phyloP scores from a whole-genome alignment of 2,329 filamentous ascomycete species.

The Epichloe hybrida region DNA sequence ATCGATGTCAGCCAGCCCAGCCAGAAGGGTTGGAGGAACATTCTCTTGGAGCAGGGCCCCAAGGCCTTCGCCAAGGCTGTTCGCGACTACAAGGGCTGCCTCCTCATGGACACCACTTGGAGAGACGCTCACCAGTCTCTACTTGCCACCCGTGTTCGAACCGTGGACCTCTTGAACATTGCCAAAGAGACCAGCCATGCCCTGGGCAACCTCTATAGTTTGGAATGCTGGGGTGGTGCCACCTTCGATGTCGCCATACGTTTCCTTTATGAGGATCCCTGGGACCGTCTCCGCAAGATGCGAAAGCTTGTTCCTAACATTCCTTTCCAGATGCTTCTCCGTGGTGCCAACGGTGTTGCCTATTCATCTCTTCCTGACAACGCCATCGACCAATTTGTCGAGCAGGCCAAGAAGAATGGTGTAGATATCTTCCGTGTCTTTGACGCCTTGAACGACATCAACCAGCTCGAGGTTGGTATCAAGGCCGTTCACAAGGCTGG shows the following conservation, averaged over 20 bases:
- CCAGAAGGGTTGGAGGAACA: constrained; percentile 79
- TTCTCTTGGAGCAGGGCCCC: constrained; percentile 77
- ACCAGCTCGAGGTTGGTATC: constrained; percentile 93
- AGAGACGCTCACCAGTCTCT: constrained; percentile 97
- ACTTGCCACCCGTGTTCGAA: constrained; percentile 87
- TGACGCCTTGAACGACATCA: constrained; percentile 88
- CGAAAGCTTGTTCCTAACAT: constrained; percentile 94
- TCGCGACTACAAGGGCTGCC: constrained; percentile 81
- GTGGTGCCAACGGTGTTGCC: constrained; percentile 94
- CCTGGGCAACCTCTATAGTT: constrained; percentile 77
- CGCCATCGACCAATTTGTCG: constrained; percentile 94
- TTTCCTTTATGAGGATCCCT: constrained; percentile 97
- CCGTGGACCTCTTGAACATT: constrained; percentile 88
- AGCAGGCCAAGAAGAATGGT: constrained; percentile 96
- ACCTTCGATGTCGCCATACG: constrained; percentile 98
- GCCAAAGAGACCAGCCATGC: constrained; percentile 93
- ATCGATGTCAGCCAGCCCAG: constrained; percentile 64
- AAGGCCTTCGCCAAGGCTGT: constrained; percentile 90
- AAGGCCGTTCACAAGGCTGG: constrained; percentile 95
- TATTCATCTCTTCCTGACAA: constrained; percentile 96
- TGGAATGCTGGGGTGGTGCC: constrained; percentile 98
- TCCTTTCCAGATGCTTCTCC: constrained; percentile 97
- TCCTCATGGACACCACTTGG: constrained; percentile 99
- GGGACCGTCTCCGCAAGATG: constrained; percentile 94
- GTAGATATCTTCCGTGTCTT: constrained; percentile 99